phyloP scores from a whole-genome alignment of 1,284 basidiomycete species.

The Megacollybia platyphylla region DNA sequence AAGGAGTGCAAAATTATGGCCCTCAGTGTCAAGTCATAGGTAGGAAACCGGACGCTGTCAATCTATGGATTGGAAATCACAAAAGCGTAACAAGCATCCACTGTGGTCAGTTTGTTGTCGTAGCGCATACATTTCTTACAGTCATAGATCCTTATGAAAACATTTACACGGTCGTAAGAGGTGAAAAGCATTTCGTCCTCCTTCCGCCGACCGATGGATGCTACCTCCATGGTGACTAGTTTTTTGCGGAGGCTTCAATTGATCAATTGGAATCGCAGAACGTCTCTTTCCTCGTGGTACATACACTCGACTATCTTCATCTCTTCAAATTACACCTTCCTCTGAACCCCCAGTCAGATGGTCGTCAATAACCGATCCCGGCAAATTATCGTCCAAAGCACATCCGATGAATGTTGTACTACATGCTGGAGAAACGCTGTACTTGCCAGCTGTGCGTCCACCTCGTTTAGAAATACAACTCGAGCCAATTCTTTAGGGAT shows the following conservation, averaged over 20 bases:
- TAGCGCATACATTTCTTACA: background rate
- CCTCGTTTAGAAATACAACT: too few species aligned
- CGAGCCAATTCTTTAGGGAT: slow-evolving; percentile 25
- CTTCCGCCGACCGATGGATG: slow-evolving; percentile 81
- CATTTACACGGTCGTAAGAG: slow-evolving; percentile 77
- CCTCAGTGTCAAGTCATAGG: slow-evolving; percentile 22
- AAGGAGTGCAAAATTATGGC: slow-evolving; percentile 1
- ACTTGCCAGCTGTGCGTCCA: slow-evolving; percentile 47
- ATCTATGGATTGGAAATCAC: slow-evolving; percentile 80
- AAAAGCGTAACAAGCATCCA: slow-evolving; percentile 76
- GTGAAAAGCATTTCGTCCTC: slow-evolving; percentile 75
- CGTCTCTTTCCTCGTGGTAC: slow-evolving; percentile 54
- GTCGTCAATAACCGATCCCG: slow-evolving; percentile 52
- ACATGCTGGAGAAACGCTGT: slow-evolving; percentile 68
- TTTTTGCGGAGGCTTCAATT: slow-evolving; percentile 4
- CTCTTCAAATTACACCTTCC: slow-evolving; percentile 34
- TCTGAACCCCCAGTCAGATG: slow-evolving; percentile 42
- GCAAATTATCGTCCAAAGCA: slow-evolving; percentile 32
- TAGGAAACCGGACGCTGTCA: slow-evolving; percentile 71
- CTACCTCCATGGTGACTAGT: slow-evolving; percentile 56
- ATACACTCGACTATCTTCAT: slow-evolving; percentile 32
- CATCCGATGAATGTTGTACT: slow-evolving; percentile 58
- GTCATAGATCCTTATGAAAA: slow-evolving; percentile 81
- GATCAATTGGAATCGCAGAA: slow-evolving; percentile 26
- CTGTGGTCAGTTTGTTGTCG: slow-evolving; percentile 38